phyloP scores from a whole-genome alignment of 257 asterid genomes.

The Solanum okadae region DNA sequence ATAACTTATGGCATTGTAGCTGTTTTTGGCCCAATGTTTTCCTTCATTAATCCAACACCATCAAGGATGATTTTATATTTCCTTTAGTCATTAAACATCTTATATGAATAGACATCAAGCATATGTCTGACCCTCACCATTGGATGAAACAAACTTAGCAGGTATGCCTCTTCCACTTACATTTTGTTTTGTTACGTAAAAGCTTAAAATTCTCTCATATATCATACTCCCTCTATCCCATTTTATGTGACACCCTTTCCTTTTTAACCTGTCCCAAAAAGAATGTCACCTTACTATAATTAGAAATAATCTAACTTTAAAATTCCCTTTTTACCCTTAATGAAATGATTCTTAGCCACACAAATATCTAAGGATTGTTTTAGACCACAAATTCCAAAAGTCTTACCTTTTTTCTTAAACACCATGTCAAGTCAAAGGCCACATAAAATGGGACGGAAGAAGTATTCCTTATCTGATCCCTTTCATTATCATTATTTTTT shows the following conservation, averaged over 20 bases:
- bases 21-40: not conserved
- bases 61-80: not conserved
- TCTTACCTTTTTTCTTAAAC: not conserved
- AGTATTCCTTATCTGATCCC: not conserved
- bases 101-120: not conserved
- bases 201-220: not conserved
- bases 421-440: not conserved
- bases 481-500: not conserved
- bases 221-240: not conserved
- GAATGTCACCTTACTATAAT: not conserved
- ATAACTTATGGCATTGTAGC: not conserved
- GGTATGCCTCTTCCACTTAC: not conserved
- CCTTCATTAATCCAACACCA: not conserved
- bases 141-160: not conserved
- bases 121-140: not conserved
- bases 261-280: not conserved
- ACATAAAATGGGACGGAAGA: not conserved
- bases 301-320: not conserved
- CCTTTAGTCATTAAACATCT: not conserved
- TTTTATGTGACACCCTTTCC: not conserved
- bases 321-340: not conserved
- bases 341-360: not conserved
- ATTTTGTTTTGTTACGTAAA: not conserved
- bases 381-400: not conserved
- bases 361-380: not conserved